Conservation (phyloP, 1,284 basidiomycete genomes). For the Moesziomyces parantarcticus region DNA sequence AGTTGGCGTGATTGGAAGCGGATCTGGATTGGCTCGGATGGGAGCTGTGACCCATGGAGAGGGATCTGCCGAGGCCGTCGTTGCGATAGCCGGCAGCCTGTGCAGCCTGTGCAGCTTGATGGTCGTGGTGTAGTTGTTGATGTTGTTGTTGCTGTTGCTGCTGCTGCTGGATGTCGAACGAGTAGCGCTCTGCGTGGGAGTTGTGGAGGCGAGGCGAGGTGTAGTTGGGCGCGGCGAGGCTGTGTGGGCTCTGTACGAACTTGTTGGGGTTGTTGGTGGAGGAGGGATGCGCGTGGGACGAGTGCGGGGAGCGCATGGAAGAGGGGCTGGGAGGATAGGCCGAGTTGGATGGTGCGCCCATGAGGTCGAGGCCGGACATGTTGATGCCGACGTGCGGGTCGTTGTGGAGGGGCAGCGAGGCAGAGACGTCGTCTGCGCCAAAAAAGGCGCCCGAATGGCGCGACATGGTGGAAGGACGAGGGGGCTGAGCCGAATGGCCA, state of each 20-base stretch:
- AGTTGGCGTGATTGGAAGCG: constrained; percentile 12
- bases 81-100: constrained; percentile 18
- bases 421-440: constrained; percentile 34
- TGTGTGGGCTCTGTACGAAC: constrained; percentile 24
- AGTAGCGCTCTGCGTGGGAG: constrained; percentile 33
- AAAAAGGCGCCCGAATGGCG: constrained; percentile 46
- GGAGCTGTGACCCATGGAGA: constrained; percentile 46
- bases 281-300: constrained; percentile 34
- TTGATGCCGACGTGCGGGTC: constrained; percentile 54
- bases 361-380: constrained; percentile 38
- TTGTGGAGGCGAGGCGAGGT: constrained; percentile 38
- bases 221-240: constrained; percentile 12
- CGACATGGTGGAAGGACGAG: constrained; percentile 22
- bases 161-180: constrained; percentile 28
- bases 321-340: constrained; percentile 39
- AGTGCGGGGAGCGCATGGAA: constrained; percentile 39
- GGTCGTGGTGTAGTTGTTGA: constrained; percentile 17
- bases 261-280: constrained; percentile 5
- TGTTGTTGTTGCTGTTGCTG: constrained; percentile 12
- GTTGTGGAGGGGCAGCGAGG: constrained; percentile 41
- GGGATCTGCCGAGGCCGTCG: constrained; percentile 37
- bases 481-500: background rate
- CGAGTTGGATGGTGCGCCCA: constrained; percentile 8
- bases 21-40: constrained; percentile 28
- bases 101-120: constrained; percentile 12